Evolutionary conservation across 106 monocot species (phyloP), one percentile per base, ranked within the genome.

Genomic region (Acorus gramineus): DNA sequence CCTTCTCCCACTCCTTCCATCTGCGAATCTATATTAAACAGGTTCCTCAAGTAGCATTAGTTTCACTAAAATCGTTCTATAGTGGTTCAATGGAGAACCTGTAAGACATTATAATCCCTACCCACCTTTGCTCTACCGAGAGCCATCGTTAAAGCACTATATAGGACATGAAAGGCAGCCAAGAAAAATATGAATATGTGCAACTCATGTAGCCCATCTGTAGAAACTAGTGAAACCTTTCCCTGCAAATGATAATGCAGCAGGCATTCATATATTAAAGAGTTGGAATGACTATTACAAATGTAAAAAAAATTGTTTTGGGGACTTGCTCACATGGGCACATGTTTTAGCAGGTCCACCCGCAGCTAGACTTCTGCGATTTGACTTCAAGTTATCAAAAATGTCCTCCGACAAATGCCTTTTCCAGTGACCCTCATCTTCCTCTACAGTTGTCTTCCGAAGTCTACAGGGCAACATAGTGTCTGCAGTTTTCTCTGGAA

Each of bases 1-100:
- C 87, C 6, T 28, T 75, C 65, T 91, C 91, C 91, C 86, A 91
- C 11, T 76, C 66, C 55, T 86, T 91, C 91, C 91, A 91, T 64
- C 68, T 50, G 8, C 79, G 69, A 46, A 86, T 81, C 91, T 91
- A 61, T 53, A 76, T 6, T 8, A 50, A 65, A 72, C 0, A 57
- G 60, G 4, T 61, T 49, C 28, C 28, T 28, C 28, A 28, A 28
- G 0, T 28, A 28, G 28, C 28, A 28, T 28, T 1, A 0, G 28
- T 28, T 28, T 28, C 28, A 28, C 28, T 28, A 28, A 28, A 28
- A 28, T 28, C 1, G 28, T 28, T 28, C 28, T 28, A 28, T 28
- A 28, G 28, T 28, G 28, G 28, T 28, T 28, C 28, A 28, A 28
- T 28, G 28, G 28, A 28, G 28, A 28, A 28, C 28, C 28, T 28